Conservation (phyloP, 352 stramenopile species). For the Pythium myriotylum region DNA sequence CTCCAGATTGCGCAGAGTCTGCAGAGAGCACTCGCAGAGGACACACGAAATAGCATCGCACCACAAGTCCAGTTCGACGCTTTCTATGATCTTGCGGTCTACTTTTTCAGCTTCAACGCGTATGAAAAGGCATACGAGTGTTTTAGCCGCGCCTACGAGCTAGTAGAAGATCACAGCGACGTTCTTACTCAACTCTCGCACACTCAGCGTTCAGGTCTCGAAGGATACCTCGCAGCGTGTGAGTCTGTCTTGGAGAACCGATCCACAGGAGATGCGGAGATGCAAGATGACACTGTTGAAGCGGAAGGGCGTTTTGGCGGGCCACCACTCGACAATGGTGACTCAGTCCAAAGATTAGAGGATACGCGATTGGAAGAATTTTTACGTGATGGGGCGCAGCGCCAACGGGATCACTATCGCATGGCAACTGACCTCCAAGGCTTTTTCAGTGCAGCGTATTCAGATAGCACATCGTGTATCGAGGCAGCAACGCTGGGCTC, state of each 20-base stretch:
- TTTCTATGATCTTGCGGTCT: constrained; percentile 67
- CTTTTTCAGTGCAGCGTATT: constrained; percentile 45
- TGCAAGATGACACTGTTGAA: constrained; percentile 10
- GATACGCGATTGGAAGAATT: constrained; percentile 4
- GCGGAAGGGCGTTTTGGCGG: background rate
- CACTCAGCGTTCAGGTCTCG: constrained; percentile 36
- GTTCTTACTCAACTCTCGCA: background rate
- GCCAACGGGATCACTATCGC: constrained; percentile 54
- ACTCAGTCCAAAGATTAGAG: background rate
- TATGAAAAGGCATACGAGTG: constrained; percentile 79
- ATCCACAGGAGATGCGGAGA: constrained; percentile 18
- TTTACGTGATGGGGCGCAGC: constrained; percentile 13
- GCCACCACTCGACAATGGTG: background rate
- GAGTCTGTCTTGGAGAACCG: constrained; percentile 63
- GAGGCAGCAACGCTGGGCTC: constrained; percentile 4
- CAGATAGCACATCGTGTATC: constrained; percentile 34
- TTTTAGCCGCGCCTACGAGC: constrained; percentile 62
- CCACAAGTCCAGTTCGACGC: constrained; percentile 56
- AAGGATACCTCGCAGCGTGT: constrained; percentile 75
- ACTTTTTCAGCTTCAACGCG: constrained; percentile 78
- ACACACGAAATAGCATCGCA: constrained; percentile 38
- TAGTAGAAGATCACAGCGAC: constrained; percentile 38
- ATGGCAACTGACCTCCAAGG: constrained; percentile 49
- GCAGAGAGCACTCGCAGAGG: constrained; percentile 48
- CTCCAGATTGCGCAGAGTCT: constrained; percentile 67